Conservation (phyloP, 2,329 filamentous ascomycete species). For the Sarocladium brachiariae region DNA sequence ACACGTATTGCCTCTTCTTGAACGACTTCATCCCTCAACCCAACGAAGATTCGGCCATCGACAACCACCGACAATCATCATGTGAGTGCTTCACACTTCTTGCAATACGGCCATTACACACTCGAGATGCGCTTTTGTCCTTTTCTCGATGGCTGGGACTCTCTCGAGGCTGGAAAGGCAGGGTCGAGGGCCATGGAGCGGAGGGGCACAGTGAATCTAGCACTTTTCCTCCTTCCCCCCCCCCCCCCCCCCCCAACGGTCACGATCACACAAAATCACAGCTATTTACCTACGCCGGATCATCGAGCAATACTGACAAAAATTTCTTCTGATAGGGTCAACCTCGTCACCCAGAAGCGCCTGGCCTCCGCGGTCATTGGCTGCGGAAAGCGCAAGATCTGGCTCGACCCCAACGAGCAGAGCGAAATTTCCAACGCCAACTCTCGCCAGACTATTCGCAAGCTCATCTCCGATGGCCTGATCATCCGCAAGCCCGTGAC, state of each 20-base stretch:
- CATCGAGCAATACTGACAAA: neutral
- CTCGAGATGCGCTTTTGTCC: neutral
- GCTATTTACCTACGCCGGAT: neutral
- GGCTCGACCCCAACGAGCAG: slow-evolving; percentile 99
- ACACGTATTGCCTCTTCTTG: neutral
- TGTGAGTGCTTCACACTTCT: slow-evolving; percentile 28
- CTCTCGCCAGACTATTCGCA: slow-evolving; percentile 99
- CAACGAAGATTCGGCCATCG: slow-evolving; percentile 35
- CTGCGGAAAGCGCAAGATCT: slow-evolving; percentile 99
- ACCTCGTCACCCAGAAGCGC: slow-evolving; percentile 99
- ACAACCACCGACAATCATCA: slow-evolving; percentile 36
- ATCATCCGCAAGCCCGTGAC: slow-evolving; percentile 99
- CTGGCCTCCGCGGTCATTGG: slow-evolving; percentile 97
- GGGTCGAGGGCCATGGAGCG: neutral
- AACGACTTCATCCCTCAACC: slow-evolving; percentile 26
- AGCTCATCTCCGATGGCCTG: slow-evolving; percentile 98
- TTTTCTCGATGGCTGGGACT: slow-evolving; percentile 4
- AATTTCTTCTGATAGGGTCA: slow-evolving; percentile 66
- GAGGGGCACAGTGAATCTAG: neutral
- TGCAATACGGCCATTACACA: slow-evolving; percentile 2
- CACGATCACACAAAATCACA: slow-evolving; percentile 1
- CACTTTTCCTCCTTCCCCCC: slow-evolving; percentile 2
- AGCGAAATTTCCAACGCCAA: slow-evolving; percentile 99
- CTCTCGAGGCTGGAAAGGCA: neutral
- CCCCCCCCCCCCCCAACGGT: neutral